Evolutionary conservation across 106 monocot genomes (phyloP).

Genomic region (Dioscorea dumetorum): DNA sequence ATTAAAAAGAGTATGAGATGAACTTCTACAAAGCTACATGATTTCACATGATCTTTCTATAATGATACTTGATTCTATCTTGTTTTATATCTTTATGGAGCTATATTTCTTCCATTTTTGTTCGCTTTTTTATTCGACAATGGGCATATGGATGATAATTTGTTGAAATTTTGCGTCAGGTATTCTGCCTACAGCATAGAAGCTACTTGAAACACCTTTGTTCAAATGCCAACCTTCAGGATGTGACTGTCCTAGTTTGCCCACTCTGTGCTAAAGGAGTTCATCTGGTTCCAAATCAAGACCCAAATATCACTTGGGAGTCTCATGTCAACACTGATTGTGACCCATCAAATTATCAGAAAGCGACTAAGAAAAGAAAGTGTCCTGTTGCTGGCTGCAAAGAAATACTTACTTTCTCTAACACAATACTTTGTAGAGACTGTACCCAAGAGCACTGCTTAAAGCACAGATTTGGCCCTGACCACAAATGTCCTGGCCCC

Average conservation of each 20-base stretch:
- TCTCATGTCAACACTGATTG: slow-evolving; percentile 69
- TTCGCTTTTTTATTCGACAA: no score
- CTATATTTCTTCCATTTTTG: no score
- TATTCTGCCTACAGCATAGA: slow-evolving; percentile 84
- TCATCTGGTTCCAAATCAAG: slow-evolving; percentile 58
- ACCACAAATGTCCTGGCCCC: slow-evolving; percentile 80
- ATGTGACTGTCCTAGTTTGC: slow-evolving; percentile 71
- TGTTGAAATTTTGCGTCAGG: slow-evolving; percentile 20
- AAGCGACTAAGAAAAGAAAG: slow-evolving; percentile 45
- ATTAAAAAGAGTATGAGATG: no score
- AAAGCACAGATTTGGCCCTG: slow-evolving; percentile 74
- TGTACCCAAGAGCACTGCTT: slow-evolving; percentile 79
- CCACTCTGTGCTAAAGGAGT: slow-evolving; percentile 87
- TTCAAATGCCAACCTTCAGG: slow-evolving; percentile 57
- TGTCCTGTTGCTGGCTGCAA: slow-evolving; percentile 79
- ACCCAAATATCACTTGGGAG: slow-evolving; percentile 92
- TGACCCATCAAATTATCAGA: slow-evolving; percentile 87
- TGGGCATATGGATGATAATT: background rate
- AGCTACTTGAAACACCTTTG: slow-evolving; percentile 62
- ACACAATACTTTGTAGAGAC: slow-evolving; percentile 73
- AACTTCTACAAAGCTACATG: no score
- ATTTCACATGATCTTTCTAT: no score
- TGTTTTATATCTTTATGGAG: no score
- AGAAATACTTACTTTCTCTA: slow-evolving; percentile 69
- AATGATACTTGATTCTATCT: no score